These are phyloP conservation scores for Podospora australis DNA, from an alignment of 495 filamentous ascomycete genomes.

Conservation along the genomic window DNA sequence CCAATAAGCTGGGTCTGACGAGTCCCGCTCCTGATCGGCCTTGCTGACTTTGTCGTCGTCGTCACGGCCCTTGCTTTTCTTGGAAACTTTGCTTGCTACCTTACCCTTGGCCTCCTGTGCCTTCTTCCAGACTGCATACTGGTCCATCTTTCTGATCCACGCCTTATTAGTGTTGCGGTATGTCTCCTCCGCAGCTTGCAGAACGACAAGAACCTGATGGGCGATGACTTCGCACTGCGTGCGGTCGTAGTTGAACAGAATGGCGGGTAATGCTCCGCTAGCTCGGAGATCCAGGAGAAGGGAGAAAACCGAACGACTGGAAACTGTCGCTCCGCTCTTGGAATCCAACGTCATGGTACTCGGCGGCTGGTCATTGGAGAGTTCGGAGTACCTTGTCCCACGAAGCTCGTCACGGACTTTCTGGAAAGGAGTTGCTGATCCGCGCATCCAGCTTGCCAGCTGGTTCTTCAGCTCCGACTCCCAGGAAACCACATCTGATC, in stretches of 20 bases:
- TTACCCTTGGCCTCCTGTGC: conserved; percentile 27
- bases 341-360: neutral
- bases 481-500: conserved; percentile 61
- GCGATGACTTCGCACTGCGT: conserved; percentile 53
- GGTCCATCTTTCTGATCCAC: conserved; percentile 53
- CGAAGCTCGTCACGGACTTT: conserved; percentile 40
- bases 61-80: conserved; percentile 31
- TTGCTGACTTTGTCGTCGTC: conserved; percentile 22
- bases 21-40: conserved; percentile 24
- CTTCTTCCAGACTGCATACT: conserved; percentile 48
- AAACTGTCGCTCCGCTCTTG: neutral
- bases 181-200: conserved; percentile 45
- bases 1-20: conserved; percentile 43
- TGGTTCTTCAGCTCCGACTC: conserved; percentile 53
- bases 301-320: conserved; percentile 44
- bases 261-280: conserved; percentile 60
- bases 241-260: conserved; percentile 74
- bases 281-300: conserved; percentile 55
- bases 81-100: conserved; percentile 27
- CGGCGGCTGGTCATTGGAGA: neutral
- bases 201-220: conserved; percentile 36
- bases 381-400: conserved; percentile 6
- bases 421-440: conserved; percentile 55
- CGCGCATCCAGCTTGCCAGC: conserved; percentile 54
- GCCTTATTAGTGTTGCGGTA: conserved; percentile 50